These are phyloP conservation scores for Boletus edulis DNA, from an alignment of 768 basidiomycete genomes.

Conservation along the genomic window DNA sequence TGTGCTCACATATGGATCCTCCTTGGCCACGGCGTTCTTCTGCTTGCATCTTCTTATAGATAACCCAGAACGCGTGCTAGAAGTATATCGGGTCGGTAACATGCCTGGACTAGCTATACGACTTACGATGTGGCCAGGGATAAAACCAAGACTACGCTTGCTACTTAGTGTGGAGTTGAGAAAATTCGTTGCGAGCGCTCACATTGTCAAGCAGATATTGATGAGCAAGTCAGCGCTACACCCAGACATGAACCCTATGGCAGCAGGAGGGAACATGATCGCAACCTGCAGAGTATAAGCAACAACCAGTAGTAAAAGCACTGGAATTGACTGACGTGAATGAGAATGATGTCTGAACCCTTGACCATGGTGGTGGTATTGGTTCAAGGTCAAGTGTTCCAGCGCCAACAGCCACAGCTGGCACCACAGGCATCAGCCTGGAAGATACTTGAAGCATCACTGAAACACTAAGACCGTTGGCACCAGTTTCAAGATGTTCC, in stretches of 20 bases:
- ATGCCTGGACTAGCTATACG: too few relatives aligned
- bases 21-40: constrained; percentile 78
- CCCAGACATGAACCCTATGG: constrained; percentile 72
- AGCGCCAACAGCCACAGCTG: constrained; percentile 14
- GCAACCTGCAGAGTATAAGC: constrained; percentile 50
- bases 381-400: background rate
- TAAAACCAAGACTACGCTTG: constrained; percentile 61
- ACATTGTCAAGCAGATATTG: constrained; percentile 79
- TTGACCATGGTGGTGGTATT: constrained; percentile 41
- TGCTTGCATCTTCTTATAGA: constrained; percentile 87
- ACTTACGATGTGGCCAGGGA: constrained; percentile 60
- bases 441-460: too few relatives aligned
- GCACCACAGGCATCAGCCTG: background rate
- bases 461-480: too few relatives aligned
- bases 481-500: too few relatives aligned
- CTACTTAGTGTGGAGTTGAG: constrained; percentile 1
- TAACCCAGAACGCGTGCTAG: constrained; percentile 85
- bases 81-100: background rate
- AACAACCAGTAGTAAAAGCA: background rate
- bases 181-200: constrained; percentile 20
- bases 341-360: constrained; percentile 74
- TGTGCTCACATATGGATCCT: constrained; percentile 73
- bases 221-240: constrained; percentile 87
- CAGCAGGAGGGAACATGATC: constrained; percentile 80
- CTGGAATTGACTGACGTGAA: constrained; percentile 50